Evolutionary conservation across 2,329 filamentous ascomycete genomes (phyloP).

Genomic region (Aphanoascus verrucosus): DNA sequence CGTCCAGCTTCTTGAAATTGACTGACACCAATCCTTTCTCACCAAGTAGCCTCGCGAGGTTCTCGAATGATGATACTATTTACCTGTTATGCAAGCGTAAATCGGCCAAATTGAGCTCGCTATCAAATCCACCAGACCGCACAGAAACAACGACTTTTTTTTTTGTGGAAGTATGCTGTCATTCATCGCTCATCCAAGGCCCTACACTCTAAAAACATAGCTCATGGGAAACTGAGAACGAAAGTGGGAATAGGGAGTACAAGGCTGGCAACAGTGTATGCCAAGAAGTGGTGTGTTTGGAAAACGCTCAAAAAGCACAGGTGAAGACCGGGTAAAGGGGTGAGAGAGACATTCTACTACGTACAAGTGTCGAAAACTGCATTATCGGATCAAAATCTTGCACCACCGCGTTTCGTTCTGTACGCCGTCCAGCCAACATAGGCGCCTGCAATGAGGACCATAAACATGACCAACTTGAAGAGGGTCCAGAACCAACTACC

Average conservation of each 20-base stretch:
- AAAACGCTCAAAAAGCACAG: not conserved
- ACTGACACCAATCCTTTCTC: no score
- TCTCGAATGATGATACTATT: no score
- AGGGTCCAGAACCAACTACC: slow-evolving; percentile 62
- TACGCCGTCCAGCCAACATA: slow-evolving; percentile 84
- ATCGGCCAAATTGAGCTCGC: no score
- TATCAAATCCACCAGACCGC: no score
- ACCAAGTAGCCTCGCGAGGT: no score
- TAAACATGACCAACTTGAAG: slow-evolving; percentile 71
- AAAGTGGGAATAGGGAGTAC: not conserved
- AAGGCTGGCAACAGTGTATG: not conserved
- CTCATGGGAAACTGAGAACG: not conserved
- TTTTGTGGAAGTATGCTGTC: slow-evolving; percentile 2
- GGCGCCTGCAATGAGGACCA: slow-evolving; percentile 56
- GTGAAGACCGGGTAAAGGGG: not conserved
- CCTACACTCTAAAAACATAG: slow-evolving; percentile 1
- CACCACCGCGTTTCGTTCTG: slow-evolving; percentile 48
- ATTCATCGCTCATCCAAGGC: slow-evolving; percentile 10
- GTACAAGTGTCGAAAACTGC: not conserved
- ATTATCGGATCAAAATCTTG: slow-evolving; percentile 19
- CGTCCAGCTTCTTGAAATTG: no score
- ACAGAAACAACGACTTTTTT: not conserved
- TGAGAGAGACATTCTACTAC: not conserved
- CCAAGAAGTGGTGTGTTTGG: not conserved
- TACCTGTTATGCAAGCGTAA: no score